Evolutionary conservation across 1,284 basidiomycete genomes (phyloP).

Genomic region (Melampsora americana): DNA sequence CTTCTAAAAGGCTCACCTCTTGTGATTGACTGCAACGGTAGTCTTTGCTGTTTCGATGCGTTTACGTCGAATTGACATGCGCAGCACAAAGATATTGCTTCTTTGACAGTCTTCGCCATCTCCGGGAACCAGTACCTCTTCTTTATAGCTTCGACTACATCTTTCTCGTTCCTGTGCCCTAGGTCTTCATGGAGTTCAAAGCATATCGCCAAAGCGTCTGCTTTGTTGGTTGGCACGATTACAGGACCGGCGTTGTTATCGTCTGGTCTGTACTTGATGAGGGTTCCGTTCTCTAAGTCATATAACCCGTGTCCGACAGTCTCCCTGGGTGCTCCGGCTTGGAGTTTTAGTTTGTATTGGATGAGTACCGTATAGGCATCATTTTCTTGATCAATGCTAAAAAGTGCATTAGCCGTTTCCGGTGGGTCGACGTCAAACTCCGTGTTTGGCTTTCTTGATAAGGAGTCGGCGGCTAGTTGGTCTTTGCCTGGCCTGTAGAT

Average conservation of each 20-base stretch:
- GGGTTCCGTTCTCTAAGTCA: too few relatives aligned
- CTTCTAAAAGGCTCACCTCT: slow-evolving; percentile 4
- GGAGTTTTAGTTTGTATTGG: neutral
- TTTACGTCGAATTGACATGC: neutral
- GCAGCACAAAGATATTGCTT: neutral
- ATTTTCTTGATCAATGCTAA: neutral
- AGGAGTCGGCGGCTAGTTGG: slow-evolving; percentile 12
- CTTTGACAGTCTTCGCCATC: neutral
- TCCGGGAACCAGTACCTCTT: neutral
- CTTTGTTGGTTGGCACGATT: neutral
- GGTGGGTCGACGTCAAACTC: neutral
- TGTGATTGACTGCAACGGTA: slow-evolving; percentile 10
- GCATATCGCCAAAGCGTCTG: neutral
- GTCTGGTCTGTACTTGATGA: too few relatives aligned
- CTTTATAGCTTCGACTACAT: neutral
- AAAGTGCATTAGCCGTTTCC: neutral
- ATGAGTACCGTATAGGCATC: slow-evolving; percentile 1
- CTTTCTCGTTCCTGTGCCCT: neutral
- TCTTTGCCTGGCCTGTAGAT: slow-evolving; percentile 10
- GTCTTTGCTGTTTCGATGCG: neutral
- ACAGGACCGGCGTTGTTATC: too few relatives aligned
- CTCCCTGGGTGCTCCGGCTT: too few relatives aligned
- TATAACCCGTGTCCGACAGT: too few relatives aligned
- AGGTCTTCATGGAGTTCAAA: neutral
- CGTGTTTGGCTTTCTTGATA: slow-evolving; percentile 12